Conservation (phyloP, 2,329 filamentous ascomycete genomes). For the Dryadomyces sulphureus region DNA sequence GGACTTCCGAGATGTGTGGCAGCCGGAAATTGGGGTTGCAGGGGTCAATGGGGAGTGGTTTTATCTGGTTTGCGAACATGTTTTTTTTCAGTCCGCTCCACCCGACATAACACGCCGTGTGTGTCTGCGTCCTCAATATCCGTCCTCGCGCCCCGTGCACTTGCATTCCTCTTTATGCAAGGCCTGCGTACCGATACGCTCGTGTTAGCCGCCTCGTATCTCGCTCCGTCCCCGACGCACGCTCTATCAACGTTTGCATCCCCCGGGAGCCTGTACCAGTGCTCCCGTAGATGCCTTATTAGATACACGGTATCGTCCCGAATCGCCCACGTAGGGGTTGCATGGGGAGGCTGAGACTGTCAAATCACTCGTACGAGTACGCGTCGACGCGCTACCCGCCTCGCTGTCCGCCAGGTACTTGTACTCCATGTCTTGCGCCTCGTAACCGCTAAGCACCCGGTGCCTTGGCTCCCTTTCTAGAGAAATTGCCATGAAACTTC, state of each 20-base stretch:
- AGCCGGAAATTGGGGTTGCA: conserved; percentile 9
- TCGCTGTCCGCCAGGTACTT: too few species aligned
- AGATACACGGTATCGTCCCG: too few species aligned
- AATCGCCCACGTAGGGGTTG: too few species aligned
- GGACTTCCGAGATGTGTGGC: conserved; percentile 4
- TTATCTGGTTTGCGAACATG: not conserved
- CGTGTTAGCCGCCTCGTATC: too few species aligned
- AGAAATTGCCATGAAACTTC: not conserved
- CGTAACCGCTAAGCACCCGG: not conserved
- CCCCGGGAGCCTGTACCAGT: too few species aligned
- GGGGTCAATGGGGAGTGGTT: conserved; percentile 3
- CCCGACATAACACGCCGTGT: not conserved
- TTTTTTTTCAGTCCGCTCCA: not conserved
- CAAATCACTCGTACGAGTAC: too few species aligned
- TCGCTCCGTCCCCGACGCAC: too few species aligned
- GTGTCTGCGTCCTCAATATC: not conserved
- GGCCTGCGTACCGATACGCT: not conserved
- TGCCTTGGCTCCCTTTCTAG: not conserved
- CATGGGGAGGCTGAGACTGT: too few species aligned
- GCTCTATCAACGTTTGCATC: too few species aligned
- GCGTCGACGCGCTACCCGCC: too few species aligned
- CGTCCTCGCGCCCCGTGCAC: not conserved
- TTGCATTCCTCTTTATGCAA: not conserved
- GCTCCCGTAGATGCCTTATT: too few species aligned
- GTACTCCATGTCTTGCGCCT: not conserved